Evolutionary conservation across 257 asterid species (phyloP).

Genomic region (Primulina eburnea): DNA sequence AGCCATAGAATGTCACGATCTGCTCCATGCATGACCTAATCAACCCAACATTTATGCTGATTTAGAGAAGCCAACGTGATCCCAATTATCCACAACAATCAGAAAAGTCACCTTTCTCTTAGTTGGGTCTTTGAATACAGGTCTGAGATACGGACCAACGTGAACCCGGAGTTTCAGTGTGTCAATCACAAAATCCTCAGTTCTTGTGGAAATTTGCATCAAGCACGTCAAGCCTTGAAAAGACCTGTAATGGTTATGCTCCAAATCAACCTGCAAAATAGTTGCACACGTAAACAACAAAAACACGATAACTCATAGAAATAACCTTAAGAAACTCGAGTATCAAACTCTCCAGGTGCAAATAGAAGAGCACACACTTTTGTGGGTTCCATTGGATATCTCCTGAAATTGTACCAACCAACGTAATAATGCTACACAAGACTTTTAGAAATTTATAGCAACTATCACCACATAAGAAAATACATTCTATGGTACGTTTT

Average conservation of each 20-base stretch:
- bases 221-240: slow-evolving; percentile 96
- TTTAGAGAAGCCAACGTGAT: slow-evolving; percentile 14
- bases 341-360: slow-evolving; percentile 10
- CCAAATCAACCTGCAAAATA: slow-evolving; percentile 85
- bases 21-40: slow-evolving; percentile 98
- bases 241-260: slow-evolving; percentile 93
- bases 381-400: not conserved
- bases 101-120: slow-evolving; percentile 66
- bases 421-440: not conserved
- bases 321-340: slow-evolving; percentile 3
- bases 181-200: slow-evolving; percentile 90
- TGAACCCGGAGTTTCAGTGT: slow-evolving; percentile 88
- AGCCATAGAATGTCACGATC: slow-evolving; percentile 91
- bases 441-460: not conserved
- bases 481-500: not conserved
- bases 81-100: slow-evolving; percentile 19
- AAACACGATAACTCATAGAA: not conserved
- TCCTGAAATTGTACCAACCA: not conserved
- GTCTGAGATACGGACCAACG: slow-evolving; percentile 89
- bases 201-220: slow-evolving; percentile 98
- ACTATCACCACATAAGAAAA: not conserved
- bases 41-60: slow-evolving; percentile 23
- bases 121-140: slow-evolving; percentile 79
- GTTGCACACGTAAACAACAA: slow-evolving; percentile 17
- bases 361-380: not conserved